Conservation (phyloP, 805 yeast species). For the Saturnispora dispora region DNA sequence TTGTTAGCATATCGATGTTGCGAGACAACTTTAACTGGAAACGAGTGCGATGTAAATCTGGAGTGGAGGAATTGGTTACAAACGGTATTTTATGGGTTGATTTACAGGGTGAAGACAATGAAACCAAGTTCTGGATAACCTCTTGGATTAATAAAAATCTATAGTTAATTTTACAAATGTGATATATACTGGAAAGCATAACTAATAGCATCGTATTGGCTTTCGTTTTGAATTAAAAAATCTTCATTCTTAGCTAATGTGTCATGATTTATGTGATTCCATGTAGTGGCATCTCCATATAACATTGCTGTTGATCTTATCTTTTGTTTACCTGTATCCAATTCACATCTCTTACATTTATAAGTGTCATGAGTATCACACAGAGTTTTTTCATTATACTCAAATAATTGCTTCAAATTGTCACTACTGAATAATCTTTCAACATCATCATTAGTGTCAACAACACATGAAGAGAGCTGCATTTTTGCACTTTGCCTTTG, state of each 20-base stretch:
- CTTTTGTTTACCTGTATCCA: slow-evolving; percentile 45
- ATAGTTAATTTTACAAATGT: slow-evolving; percentile 33
- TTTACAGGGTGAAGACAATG: slow-evolving; percentile 33
- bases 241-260: slow-evolving; percentile 65
- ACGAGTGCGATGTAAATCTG: slow-evolving; percentile 46
- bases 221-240: slow-evolving; percentile 65
- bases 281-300: slow-evolving; percentile 94
- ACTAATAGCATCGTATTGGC: slow-evolving; percentile 56
- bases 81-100: slow-evolving; percentile 86
- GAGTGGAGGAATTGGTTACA: slow-evolving; percentile 70
- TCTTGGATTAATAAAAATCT: slow-evolving; percentile 44
- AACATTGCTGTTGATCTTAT: slow-evolving; percentile 75
- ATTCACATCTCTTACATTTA: slow-evolving; percentile 71
- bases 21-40: slow-evolving; percentile 76
- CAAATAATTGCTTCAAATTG: slow-evolving; percentile 64
- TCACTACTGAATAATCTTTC: slow-evolving; percentile 86
- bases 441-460: slow-evolving; percentile 92
- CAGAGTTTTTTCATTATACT: slow-evolving; percentile 52
- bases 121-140: slow-evolving; percentile 60
- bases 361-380: slow-evolving; percentile 93
- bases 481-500: slow-evolving; percentile 94
- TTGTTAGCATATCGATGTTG: slow-evolving; percentile 52
- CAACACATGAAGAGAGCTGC: slow-evolving; percentile 90
- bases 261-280: slow-evolving; percentile 80
- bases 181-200: slow-evolving; percentile 92